Conservation (phyloP, 345 rosid species). For the Pistacia atlantica region DNA sequence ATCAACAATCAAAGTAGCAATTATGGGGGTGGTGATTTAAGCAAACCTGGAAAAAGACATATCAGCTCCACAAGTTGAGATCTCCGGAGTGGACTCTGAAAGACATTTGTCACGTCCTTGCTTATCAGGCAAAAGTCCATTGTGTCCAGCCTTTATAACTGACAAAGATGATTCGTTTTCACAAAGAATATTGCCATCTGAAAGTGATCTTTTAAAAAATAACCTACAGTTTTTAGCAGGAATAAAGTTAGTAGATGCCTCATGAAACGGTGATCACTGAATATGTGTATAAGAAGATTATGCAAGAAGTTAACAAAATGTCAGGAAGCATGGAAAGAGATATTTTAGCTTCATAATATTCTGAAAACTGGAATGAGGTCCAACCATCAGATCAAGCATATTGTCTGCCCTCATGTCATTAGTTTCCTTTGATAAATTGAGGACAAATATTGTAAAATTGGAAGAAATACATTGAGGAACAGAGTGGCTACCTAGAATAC, state of each 20-base stretch:
- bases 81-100: constrained; percentile 66
- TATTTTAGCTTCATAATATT: too few species aligned
- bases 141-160: constrained; percentile 34
- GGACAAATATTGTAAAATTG: not conserved
- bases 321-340: too few species aligned
- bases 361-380: too few species aligned
- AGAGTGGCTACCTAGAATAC: constrained; percentile 46
- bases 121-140: constrained; percentile 35
- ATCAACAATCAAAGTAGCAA: not conserved
- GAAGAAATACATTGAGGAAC: not conserved
- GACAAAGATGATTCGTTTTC: constrained; percentile 45
- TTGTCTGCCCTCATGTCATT: not conserved
- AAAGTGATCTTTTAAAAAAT: constrained; percentile 70
- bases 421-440: not conserved
- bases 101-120: constrained; percentile 44
- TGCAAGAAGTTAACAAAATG: too few species aligned
- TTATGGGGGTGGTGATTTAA: constrained; percentile 2
- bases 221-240: constrained; percentile 41
- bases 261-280: not conserved
- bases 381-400: not conserved
- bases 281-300: too few species aligned
- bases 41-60: constrained; percentile 55
- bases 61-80: constrained; percentile 52
- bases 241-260: constrained; percentile 1
- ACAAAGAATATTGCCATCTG: constrained; percentile 71